Evolutionary conservation across 257 asterid species (phyloP).

Genomic region (Pogostemon cablin): DNA sequence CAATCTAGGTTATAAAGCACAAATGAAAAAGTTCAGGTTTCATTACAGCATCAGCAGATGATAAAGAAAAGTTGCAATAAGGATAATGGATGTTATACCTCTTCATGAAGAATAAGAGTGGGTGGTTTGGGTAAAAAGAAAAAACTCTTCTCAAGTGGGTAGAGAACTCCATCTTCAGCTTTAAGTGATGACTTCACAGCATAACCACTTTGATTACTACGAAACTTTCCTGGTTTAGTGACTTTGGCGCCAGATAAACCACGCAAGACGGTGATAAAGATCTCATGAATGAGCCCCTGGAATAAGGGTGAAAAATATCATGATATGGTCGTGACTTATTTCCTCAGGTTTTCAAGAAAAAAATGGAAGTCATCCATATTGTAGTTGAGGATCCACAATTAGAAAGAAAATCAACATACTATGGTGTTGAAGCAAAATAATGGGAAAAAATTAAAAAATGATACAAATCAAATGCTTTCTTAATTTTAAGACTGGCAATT

Average conservation of each 20-base stretch:
- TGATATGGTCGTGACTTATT: neutral
- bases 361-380: slow-evolving; percentile 6
- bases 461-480: neutral
- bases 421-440: neutral
- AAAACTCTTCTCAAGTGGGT: slow-evolving; percentile 97
- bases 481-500: slow-evolving; percentile 10
- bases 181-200: slow-evolving; percentile 97
- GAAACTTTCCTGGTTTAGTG: slow-evolving; percentile 92
- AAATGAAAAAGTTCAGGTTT: slow-evolving; percentile 28
- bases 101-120: slow-evolving; percentile 93
- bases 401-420: neutral
- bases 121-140: slow-evolving; percentile 99
- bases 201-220: slow-evolving; percentile 83
- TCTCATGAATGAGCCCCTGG: slow-evolving; percentile 88
- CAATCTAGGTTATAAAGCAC: slow-evolving; percentile 53
- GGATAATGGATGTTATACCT: slow-evolving; percentile 48
- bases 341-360: slow-evolving; percentile 12
- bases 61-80: neutral
- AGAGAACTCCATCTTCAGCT: slow-evolving; percentile 99
- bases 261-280: slow-evolving; percentile 71
- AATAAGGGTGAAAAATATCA: slow-evolving; percentile 14
- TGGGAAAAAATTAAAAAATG: neutral
- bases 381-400: slow-evolving; percentile 6
- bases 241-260: slow-evolving; percentile 93
- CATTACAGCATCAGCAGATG: slow-evolving; percentile 22